Percentiles rank a stretch among this genome's conserved stretches.
Conservation (phyloP, 2,329 filamentous ascomycete genomes). For the Tricladium varicosporioides region DNA sequence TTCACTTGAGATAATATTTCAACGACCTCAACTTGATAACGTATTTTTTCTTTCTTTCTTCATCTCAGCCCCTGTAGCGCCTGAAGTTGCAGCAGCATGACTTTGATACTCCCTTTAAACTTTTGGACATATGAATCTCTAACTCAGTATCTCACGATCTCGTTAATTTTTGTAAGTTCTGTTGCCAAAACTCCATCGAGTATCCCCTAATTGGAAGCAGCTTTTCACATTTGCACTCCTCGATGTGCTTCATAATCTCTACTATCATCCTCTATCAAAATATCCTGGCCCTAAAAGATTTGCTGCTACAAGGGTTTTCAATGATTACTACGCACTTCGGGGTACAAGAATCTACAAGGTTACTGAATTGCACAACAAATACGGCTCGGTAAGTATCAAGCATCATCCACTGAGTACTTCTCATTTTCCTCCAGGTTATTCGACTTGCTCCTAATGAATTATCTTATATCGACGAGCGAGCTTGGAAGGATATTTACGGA, state of each 20-base stretch:
- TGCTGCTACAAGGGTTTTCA: constrained; percentile 19
- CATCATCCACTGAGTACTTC: constrained; percentile 4
- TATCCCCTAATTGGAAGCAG: too few relatives aligned
- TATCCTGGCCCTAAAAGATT: constrained; percentile 26
- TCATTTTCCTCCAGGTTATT: constrained; percentile 4
- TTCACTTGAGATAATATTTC: too few relatives aligned
- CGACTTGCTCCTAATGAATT: constrained; percentile 23
- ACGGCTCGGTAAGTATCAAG: constrained; percentile 5
- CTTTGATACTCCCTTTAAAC: too few relatives aligned
- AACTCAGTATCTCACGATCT: too few relatives aligned
- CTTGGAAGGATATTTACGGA: constrained; percentile 30
- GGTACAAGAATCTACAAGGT: constrained; percentile 12
- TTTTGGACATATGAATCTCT: too few relatives aligned
- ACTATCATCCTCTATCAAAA: constrained; percentile 26
- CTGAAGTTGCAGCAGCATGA: too few relatives aligned
- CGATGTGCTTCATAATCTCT: constrained; percentile 7
- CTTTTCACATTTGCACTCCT: too few relatives aligned
- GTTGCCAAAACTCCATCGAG: too few relatives aligned
- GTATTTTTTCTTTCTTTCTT: too few relatives aligned
- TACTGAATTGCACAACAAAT: constrained; percentile 19
- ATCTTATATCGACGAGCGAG: constrained; percentile 27
- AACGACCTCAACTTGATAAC: too few relatives aligned
- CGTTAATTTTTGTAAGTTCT: too few relatives aligned
- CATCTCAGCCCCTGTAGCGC: too few relatives aligned
- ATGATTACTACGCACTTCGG: background rate